Evolutionary conservation across 2,329 filamentous ascomycete genomes (phyloP), one percentile per base, ranked within the genome.

Genomic region (Clonostachys rhizophaga): DNA sequence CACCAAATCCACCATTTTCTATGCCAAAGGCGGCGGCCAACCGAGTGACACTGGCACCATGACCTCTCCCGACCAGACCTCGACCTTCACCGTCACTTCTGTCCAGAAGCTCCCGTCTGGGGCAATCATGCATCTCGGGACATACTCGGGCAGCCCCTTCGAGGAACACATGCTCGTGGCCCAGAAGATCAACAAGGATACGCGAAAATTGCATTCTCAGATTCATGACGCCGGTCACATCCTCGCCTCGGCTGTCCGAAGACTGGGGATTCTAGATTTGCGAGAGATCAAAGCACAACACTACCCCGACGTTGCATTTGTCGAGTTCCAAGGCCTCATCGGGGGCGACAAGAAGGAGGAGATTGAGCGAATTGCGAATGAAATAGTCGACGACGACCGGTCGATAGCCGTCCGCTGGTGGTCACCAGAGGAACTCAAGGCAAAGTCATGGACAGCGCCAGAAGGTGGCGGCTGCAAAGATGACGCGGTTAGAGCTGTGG

Each of bases 321-420:
- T 47, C 18, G 45, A 36, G 40, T 47, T 47, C 45, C 11, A 36
- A 17, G 45, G 45, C 4, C n/a, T 14, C 9, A 42, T 47, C 41
- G 40, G 34, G 16, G 40, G 45, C 40, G 34, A 45, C 34, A 34
- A 40, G 20, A 45, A 39, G 43, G 43, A 44, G 14, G 43, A 33
- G 16, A 44, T 44, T 12, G n/a, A 44, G 43, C 33, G 11, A 12
- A 37, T 24, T 11, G 37, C 37, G 11, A 41, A 39, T 34, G 41
- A 43, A 10, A 52, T 52, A 45, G 43, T 44, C 17, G 30, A 24
- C n/a, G 36, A 52, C 33, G 45, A 49, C 17, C 37, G 51, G 24
- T 49, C 53, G n/a, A 55, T 55, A 17, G 47, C 48, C n/a, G 50
- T 48, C 12, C 12, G 20, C 5, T 48, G 41, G 42, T 48, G 46